Evolutionary conservation across 2,329 filamentous ascomycete species (phyloP), one percentile per base, ranked within the genome.

Genomic region (Colletotrichum spinosum): DNA sequence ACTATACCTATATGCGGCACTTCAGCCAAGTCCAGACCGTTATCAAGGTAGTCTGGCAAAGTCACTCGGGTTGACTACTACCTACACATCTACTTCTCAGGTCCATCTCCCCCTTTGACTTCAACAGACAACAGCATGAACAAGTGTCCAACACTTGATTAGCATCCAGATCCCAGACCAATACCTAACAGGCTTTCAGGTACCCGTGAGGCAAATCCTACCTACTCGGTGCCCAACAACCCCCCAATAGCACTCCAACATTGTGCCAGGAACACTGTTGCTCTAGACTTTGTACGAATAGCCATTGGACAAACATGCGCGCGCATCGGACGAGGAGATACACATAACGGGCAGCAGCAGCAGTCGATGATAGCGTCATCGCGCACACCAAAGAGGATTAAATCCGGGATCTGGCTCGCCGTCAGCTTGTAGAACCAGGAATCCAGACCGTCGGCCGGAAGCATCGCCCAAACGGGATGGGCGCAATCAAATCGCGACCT

Each of bases 181-280:
- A 39, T 25, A 17, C 41, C 62, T 46, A 48, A 38, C 62, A 52
- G 41, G 55, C 62, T 65, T 65, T 52, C 57, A 61, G 57, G 62
- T 65, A 65, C 62, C 62, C 62, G 62, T 45, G 41, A 65, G 56
- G 57, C 45, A 65, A 65, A 51, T 33, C 5, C 25, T 25, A 4
- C 25, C 25, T 25, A 25, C 2, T 25, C 25, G 25, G 4, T 25
- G 25, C 25, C 25, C 25, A 1, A 25, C 25, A 25, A 25, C 25
- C 25, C 17, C 17, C 17, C 17, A 17, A 17, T 17, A 2, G 17
- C 17, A 17, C 17, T 17, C 17, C 17, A 2, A 17, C 17, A 17
- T 17, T 17, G 17, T 17, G 17, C 17, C 2, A 44, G 9, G 11
- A 44, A 44, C 13, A 44, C 41, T 15, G 41, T 44, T 44, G 25